Conservation (phyloP, 2,329 filamentous ascomycete genomes). For the Penicillium brevicompactum region DNA sequence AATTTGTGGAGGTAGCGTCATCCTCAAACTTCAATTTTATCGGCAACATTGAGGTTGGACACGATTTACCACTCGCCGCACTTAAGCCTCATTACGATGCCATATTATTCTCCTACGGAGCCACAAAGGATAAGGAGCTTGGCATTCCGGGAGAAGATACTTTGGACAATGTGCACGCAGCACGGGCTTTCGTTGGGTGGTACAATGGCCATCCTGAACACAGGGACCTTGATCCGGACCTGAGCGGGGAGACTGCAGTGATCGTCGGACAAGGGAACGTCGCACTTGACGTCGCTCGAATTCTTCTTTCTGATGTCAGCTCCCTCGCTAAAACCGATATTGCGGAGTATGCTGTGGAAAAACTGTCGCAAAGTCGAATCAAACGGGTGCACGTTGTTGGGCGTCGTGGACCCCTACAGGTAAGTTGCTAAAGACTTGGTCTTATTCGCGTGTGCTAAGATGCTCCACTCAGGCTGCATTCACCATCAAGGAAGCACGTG, state of each 20-base stretch:
- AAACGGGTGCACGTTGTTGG: conserved; percentile 85
- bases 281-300: conserved; percentile 87
- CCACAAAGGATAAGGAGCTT: conserved; percentile 77
- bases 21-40: conserved; percentile 86
- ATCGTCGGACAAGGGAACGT: conserved; percentile 96
- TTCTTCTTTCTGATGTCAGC: conserved; percentile 76
- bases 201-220: conserved; percentile 94
- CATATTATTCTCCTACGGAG: conserved; percentile 89
- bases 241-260: conserved; percentile 79
- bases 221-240: conserved; percentile 69
- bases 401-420: conserved; percentile 84
- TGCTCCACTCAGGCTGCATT: conserved; percentile 71
- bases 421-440: conserved; percentile 37
- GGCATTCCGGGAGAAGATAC: conserved; percentile 76
- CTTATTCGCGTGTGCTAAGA: conserved; percentile 6
- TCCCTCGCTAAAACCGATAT: conserved; percentile 82
- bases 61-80: conserved; percentile 64
- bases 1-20: conserved; percentile 83
- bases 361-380: conserved; percentile 70
- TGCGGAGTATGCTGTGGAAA: conserved; percentile 76
- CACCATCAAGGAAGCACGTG: conserved; percentile 91
- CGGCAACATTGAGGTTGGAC: conserved; percentile 82
- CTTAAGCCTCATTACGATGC: conserved; percentile 87
- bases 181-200: conserved; percentile 94
- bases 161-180: conserved; percentile 74